Conservation (phyloP, 257 asterid species). For the Linaria vulgaris region DNA sequence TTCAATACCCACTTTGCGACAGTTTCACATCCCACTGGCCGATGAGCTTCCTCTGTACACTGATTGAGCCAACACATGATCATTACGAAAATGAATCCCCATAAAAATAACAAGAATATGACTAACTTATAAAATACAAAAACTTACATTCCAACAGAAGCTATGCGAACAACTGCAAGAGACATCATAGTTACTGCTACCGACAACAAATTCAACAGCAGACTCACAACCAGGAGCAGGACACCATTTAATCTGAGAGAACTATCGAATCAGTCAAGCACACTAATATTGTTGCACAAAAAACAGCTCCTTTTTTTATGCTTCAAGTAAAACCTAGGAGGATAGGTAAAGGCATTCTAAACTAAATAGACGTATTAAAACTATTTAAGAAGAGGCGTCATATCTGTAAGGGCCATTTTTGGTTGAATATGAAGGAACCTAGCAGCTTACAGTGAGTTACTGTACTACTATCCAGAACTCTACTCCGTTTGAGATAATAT, state of each 20-base stretch:
- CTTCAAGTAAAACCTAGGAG: slow-evolving; percentile 4
- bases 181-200: slow-evolving; percentile 96
- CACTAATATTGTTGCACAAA: slow-evolving; percentile 7
- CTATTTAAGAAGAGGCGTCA: too few species aligned
- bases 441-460: too few species aligned
- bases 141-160: slow-evolving; percentile 98
- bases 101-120: slow-evolving; percentile 20
- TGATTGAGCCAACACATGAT: slow-evolving; percentile 35
- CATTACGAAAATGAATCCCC: slow-evolving; percentile 22
- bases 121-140: slow-evolving; percentile 22
- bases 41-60: slow-evolving; percentile 99
- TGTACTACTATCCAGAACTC: background rate
- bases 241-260: slow-evolving; percentile 92
- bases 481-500: background rate
- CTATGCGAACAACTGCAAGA: slow-evolving; percentile 83
- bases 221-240: slow-evolving; percentile 98
- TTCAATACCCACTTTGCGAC: slow-evolving; percentile 93
- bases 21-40: slow-evolving; percentile 95
- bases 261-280: slow-evolving; percentile 11
- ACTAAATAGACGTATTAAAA: too few species aligned
- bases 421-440: too few species aligned
- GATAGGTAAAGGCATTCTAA: background rate
- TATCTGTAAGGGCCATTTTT: too few species aligned
- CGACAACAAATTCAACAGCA: slow-evolving; percentile 85
- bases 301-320: slow-evolving; percentile 6